Conservation (phyloP, 2,329 filamentous ascomycete genomes). For the Trichoderma endophyticum region DNA sequence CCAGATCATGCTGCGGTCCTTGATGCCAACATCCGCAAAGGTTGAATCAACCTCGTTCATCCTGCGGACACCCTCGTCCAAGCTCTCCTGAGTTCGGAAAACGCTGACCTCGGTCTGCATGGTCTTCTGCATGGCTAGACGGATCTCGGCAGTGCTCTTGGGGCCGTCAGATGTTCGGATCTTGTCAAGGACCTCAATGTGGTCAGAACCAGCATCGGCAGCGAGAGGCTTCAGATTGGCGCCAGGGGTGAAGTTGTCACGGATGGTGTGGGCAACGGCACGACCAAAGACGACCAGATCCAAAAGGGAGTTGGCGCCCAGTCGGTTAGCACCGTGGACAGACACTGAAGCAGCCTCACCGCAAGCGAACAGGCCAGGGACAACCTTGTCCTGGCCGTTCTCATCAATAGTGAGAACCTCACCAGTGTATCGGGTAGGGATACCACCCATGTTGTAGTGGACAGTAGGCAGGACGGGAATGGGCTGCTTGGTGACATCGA, state of each 20-base stretch:
- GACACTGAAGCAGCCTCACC: constrained; percentile 97
- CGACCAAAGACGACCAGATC: constrained; percentile 97
- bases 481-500: constrained; percentile 95
- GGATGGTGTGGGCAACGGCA: constrained; percentile 94
- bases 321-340: constrained; percentile 95
- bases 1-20: constrained; percentile 99
- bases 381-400: constrained; percentile 83
- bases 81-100: constrained; percentile 89
- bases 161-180: constrained; percentile 79
- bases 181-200: constrained; percentile 81
- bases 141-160: constrained; percentile 84
- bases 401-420: constrained; percentile 90
- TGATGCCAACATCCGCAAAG: constrained; percentile 84
- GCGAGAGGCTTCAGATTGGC: constrained; percentile 73
- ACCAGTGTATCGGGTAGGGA: constrained; percentile 94
- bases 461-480: constrained; percentile 95
- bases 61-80: constrained; percentile 89
- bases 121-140: constrained; percentile 91
- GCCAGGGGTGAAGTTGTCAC: constrained; percentile 86
- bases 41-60: constrained; percentile 79
- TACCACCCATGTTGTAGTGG: constrained; percentile 99
- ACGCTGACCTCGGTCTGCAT: constrained; percentile 98
- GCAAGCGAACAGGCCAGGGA: constrained; percentile 92
- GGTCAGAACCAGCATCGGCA: constrained; percentile 83
- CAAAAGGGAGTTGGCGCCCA: constrained; percentile 96